These are phyloP conservation scores for Choiromyces venosus DNA, from an alignment of 495 filamentous ascomycete species.

Conservation along the genomic window DNA sequence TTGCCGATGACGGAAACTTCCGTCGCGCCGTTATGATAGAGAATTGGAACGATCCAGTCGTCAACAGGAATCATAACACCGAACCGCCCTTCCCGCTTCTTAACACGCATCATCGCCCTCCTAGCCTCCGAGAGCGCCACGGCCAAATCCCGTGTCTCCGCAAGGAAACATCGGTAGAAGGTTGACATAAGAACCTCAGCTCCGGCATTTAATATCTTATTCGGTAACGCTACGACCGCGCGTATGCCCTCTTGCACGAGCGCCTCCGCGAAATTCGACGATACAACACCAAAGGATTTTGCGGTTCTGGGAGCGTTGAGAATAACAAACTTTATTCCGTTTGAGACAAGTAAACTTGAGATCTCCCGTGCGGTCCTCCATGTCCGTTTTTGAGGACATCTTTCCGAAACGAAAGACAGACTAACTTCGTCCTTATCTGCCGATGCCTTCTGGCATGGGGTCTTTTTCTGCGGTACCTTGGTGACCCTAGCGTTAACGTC, in stretches of 20 bases:
- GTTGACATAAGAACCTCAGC: constrained; percentile 25
- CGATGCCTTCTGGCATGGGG: not conserved
- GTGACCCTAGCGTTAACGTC: constrained; percentile 22
- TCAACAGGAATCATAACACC: constrained; percentile 19
- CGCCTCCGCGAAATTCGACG: constrained; percentile 20
- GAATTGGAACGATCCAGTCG: constrained; percentile 24
- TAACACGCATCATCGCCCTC: constrained; percentile 17
- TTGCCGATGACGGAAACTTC: constrained; percentile 19
- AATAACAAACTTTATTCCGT: constrained; percentile 21
- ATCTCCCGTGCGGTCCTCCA: constrained; percentile 20
- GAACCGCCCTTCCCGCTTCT: constrained; percentile 22
- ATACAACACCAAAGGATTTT: constrained; percentile 11
- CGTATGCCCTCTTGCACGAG: constrained; percentile 18
- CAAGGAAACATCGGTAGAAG: constrained; percentile 20
- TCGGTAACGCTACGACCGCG: constrained; percentile 25
- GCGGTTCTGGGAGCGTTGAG: constrained; percentile 22
- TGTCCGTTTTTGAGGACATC: constrained; percentile 14
- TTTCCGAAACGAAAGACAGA: constrained; percentile 25
- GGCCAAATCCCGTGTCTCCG: constrained; percentile 19
- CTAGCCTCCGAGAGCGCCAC: constrained; percentile 20
- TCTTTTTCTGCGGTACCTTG: too few relatives aligned
- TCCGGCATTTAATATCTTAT: constrained; percentile 22
- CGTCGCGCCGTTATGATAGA: constrained; percentile 27
- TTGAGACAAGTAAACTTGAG: constrained; percentile 8
- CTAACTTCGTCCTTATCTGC: constrained; percentile 13